Evolutionary conservation across 1,284 basidiomycete genomes (phyloP), one percentile per base, ranked within the genome.

Genomic region (Inonotus obliquus): DNA sequence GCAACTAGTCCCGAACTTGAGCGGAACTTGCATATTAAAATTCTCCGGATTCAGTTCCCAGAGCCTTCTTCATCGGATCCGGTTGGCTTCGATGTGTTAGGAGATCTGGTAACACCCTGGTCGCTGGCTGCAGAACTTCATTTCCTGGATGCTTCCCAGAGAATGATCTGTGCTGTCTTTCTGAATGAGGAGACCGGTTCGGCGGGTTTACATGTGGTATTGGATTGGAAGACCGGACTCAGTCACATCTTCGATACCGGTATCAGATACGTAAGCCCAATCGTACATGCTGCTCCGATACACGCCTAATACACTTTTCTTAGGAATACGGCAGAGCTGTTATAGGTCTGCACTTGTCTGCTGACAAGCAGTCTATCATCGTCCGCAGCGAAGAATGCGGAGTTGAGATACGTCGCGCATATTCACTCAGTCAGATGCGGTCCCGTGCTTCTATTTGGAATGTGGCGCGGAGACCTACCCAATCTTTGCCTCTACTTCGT

Each of bases 41-140:
- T 63, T 44, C 57, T 63, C 27, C 62, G 62, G 44, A 56, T 63
- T 27, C 62, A 63, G 25, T 63, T 63, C 53, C 62, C 62, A n/a
- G 62, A 63, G 23, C 53, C 59, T 17, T 45, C 57, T 55, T 60
- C 62, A 10, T 47, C 48, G n/a, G 17, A 35, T 35, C 51, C 61
- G 21, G 48, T 63, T 11, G 21, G 19, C 25, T 63, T 63, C 37
- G 62, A 63, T n/a, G 62, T 56, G 17, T 54, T 63, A 14, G 58
- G 48, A 11, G 51, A 63, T 37, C 41, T 63, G n/a, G 23, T 44
- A 11, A 63, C 59, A 2, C 48, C 62, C 2, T 63, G 62, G 58
- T 57, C 59, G 6, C 57, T 63, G 23, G 62, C 62, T 6, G 54
- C 49, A 5, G 62, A 63, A 38, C 41, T 63, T 17, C 62, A 63